Conservation (phyloP, 2,329 filamentous ascomycete species). For the Pestalotiopsis sp. region DNA sequence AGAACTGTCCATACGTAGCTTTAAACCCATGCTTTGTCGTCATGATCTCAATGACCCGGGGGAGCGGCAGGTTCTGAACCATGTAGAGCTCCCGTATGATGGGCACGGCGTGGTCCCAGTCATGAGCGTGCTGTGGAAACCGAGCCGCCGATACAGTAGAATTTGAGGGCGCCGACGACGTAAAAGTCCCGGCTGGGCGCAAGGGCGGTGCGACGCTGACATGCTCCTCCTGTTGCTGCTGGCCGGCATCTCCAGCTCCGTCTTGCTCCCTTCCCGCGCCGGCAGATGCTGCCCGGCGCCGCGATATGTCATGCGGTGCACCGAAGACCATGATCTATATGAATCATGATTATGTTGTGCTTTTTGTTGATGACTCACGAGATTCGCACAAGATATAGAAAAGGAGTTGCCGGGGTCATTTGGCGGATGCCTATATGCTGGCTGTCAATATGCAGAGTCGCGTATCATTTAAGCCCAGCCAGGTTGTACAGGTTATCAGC, state of each 20-base stretch:
- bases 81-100: neutral
- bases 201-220: neutral
- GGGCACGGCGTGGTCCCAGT: neutral
- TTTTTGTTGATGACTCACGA: neutral
- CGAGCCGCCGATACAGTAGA: neutral
- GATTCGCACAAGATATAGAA: neutral
- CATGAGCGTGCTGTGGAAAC: neutral
- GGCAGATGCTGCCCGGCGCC: neutral
- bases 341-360: neutral
- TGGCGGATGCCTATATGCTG: too few species aligned
- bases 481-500: too few species aligned
- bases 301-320: neutral
- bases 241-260: neutral
- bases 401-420: neutral
- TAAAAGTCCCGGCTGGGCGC: neutral
- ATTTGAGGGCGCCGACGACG: neutral
- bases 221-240: neutral
- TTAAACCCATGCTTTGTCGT: neutral
- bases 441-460: too few species aligned
- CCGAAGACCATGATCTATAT: neutral
- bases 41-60: neutral
- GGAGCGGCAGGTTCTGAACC: neutral
- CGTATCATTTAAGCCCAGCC: too few species aligned
- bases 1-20: neutral
- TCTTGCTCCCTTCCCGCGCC: neutral